Percentiles rank a stretch among this genome's conserved stretches.
These are phyloP conservation scores for Pythium oligandrum DNA, from an alignment of 352 stramenopile species.

Conservation along the genomic window DNA sequence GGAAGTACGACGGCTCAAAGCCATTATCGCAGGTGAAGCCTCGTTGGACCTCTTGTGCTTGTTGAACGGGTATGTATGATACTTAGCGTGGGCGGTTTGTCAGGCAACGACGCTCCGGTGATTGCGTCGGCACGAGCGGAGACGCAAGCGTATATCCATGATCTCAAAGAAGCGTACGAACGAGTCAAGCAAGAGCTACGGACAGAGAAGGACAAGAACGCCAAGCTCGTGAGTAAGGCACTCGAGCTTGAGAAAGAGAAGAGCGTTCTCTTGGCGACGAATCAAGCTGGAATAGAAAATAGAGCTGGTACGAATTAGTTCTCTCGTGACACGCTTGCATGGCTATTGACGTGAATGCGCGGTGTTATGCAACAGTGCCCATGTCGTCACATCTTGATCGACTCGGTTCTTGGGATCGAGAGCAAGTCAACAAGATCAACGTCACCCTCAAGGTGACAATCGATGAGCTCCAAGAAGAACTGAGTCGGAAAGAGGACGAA, in stretches of 20 bases:
- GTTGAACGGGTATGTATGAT: background rate
- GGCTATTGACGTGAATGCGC: no score
- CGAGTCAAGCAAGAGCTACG: slow-evolving; percentile 55
- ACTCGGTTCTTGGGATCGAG: slow-evolving; percentile 44
- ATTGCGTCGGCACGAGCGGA: slow-evolving; percentile 53
- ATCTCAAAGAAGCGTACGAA: slow-evolving; percentile 58
- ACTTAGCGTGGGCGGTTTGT: slow-evolving; percentile 1
- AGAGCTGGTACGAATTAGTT: no score
- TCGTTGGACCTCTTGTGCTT: no score
- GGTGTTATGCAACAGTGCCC: no score
- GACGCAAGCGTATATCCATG: slow-evolving; percentile 53
- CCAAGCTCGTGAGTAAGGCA: slow-evolving; percentile 54
- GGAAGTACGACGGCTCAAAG: slow-evolving; percentile 63
- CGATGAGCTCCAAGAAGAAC: slow-evolving; percentile 74
- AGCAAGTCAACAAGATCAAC: slow-evolving; percentile 71
- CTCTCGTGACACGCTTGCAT: no score
- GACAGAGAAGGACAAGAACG: slow-evolving; percentile 77
- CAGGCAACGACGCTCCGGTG: slow-evolving; percentile 41
- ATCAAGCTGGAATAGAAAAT: background rate
- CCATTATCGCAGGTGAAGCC: slow-evolving; percentile 42
- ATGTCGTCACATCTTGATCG: no score
- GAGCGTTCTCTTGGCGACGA: slow-evolving; percentile 26
- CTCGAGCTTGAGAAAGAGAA: slow-evolving; percentile 72
- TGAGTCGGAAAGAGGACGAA: slow-evolving; percentile 62
- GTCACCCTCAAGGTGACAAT: slow-evolving; percentile 66